These are phyloP conservation scores for Solanum habrochaites DNA, from an alignment of 257 asterid species.

Conservation along the genomic window DNA sequence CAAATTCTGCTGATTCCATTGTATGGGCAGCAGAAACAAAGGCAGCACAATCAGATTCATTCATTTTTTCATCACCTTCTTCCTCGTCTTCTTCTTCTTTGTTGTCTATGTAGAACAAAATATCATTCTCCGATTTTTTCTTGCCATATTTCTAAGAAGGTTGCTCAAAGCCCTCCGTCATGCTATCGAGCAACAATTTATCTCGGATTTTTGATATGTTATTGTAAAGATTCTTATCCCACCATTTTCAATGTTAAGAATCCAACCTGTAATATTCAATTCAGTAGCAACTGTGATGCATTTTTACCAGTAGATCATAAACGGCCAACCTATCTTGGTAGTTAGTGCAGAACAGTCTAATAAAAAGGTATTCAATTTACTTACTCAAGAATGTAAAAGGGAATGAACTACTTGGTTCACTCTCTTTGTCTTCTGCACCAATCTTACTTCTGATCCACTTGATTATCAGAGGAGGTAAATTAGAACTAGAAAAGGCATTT, in stretches of 20 bases:
- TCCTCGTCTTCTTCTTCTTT: conserved; percentile 31
- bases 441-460: conserved; percentile 29
- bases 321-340: not conserved
- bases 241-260: conserved; percentile 42
- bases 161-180: conserved; percentile 26
- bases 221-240: conserved; percentile 48
- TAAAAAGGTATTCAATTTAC: conserved; percentile 5
- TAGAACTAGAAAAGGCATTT: conserved; percentile 46
- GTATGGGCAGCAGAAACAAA: conserved; percentile 48
- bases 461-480: conserved; percentile 27
- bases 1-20: conserved; percentile 29
- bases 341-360: not conserved
- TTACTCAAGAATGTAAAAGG: conserved; percentile 51
- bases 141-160: conserved; percentile 3
- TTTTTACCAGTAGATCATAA: not conserved
- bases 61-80: conserved; percentile 11
- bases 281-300: not conserved
- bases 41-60: conserved; percentile 31
- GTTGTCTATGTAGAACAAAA: conserved; percentile 47
- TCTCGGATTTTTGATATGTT: conserved; percentile 26
- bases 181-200: conserved; percentile 20
- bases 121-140: conserved; percentile 17
- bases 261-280: conserved; percentile 41
- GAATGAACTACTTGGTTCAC: conserved; percentile 44
- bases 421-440: conserved; percentile 16